These are phyloP conservation scores for Cymbopogon flexuosus DNA, from an alignment of 202 grass and related monocot species.

Conservation along the genomic window DNA sequence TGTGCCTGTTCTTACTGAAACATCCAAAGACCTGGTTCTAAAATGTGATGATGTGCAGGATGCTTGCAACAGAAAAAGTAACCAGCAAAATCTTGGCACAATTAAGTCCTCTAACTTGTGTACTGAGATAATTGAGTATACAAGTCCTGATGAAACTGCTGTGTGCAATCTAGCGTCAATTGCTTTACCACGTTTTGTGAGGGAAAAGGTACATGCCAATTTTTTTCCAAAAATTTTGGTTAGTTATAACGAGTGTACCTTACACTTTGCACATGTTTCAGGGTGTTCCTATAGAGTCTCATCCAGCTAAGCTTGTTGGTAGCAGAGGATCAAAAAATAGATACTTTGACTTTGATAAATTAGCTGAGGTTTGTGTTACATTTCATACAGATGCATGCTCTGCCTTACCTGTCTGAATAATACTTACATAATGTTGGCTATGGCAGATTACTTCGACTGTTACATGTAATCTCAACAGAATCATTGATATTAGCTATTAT, in stretches of 20 bases:
- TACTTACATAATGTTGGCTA: slow-evolving; percentile 7
- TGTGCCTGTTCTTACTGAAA: slow-evolving; percentile 4
- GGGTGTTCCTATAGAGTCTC: slow-evolving; percentile 78
- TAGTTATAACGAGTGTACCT: neutral
- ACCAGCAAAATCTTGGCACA: slow-evolving; percentile 90
- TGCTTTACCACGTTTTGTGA: slow-evolving; percentile 90
- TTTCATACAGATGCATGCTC: neutral
- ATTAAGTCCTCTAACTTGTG: slow-evolving; percentile 98
- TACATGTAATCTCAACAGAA: slow-evolving; percentile 76
- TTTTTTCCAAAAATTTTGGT: neutral
- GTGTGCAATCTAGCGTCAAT: slow-evolving; percentile 96
- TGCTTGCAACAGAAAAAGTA: slow-evolving; percentile 96
- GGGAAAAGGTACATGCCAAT: slow-evolving; percentile 66
- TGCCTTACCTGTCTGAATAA: slow-evolving; percentile 20
- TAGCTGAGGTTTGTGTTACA: slow-evolving; percentile 66
- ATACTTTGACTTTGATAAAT: slow-evolving; percentile 95
- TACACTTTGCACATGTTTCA: slow-evolving; percentile 35
- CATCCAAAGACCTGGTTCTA: neutral
- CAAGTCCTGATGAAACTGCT: slow-evolving; percentile 79
- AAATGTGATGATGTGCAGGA: slow-evolving; percentile 43
- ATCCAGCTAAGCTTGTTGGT: slow-evolving; percentile 84
- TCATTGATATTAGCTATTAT: slow-evolving; percentile 81
- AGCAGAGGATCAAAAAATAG: slow-evolving; percentile 75
- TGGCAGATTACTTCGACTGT: slow-evolving; percentile 61
- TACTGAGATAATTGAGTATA: slow-evolving; percentile 91